These are phyloP conservation scores for Beauveria sp. DNA, from an alignment of 2,329 filamentous ascomycete species.

Conservation along the genomic window DNA sequence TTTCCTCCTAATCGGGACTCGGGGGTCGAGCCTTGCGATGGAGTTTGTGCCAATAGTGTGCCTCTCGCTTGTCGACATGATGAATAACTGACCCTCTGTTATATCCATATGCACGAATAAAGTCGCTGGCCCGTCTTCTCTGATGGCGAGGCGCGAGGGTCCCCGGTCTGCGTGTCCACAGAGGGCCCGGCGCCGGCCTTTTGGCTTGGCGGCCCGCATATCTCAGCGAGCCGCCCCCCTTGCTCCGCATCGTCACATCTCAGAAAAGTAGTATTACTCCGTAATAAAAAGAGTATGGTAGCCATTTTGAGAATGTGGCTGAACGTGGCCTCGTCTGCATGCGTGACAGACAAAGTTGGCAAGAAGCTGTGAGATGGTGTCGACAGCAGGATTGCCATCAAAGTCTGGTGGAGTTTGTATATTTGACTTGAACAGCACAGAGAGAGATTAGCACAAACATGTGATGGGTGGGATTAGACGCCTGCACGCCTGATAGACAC, in stretches of 20 bases:
- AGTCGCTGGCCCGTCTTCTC: background rate
- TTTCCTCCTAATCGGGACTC: background rate
- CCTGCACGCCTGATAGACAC: no score
- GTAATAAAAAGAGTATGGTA: no score
- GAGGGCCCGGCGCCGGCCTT: background rate
- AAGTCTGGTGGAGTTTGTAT: no score
- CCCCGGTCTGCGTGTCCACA: background rate
- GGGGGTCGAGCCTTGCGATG: background rate
- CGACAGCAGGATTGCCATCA: background rate
- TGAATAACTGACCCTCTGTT: background rate
- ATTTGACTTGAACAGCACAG: no score
- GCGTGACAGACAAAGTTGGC: no score
- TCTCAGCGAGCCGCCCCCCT: background rate
- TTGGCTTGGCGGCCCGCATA: background rate
- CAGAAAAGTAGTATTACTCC: background rate
- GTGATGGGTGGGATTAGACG: no score
- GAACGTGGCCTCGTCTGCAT: no score
- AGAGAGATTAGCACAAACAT: no score
- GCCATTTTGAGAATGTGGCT: background rate
- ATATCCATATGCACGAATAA: slow-evolving; percentile 1
- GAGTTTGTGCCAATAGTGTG: background rate
- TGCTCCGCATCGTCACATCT: slow-evolving; percentile 10
- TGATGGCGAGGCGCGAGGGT: background rate
- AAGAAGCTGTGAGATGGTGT: background rate
- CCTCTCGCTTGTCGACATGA: background rate